Evolutionary conservation across 257 asterid species (phyloP), one percentile per base, ranked within the genome.

Genomic region (Dorcoceras hygrometricum): DNA sequence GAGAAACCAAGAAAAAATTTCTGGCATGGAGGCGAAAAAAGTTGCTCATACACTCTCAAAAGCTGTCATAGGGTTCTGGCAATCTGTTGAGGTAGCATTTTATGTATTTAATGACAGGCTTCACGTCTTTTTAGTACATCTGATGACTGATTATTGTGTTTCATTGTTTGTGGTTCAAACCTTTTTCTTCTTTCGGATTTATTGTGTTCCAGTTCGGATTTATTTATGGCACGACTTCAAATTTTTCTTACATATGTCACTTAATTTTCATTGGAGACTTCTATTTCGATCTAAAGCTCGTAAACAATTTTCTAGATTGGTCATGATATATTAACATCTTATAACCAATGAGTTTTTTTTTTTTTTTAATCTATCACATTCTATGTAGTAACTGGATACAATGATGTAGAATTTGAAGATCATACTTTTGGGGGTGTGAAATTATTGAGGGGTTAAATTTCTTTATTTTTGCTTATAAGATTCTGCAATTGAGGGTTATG

Each of bases 1-100:
- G 78, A 82, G 88, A 68, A 80, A 76, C 64, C 80, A 75, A 76
- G 82, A 79, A 56, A 76, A 70, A 58, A 73, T 27, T 63, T 71
- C 73, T 36, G 67, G 64, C 66, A 62, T 79, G 81, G 87, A 83
- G 71, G 89, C 76, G n/a, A 90, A 79, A 84, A 82, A 69, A 69
- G 80, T 84, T 63, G 89, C 97, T 67, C 80, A 76, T 50, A 77
- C 75, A 68, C 73, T 94, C 80, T 90, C 95, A 32, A 86, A 79
- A 77, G 84, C 91, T 72, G 86, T 88, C 76, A 80, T 72, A 84
- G 91, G 82, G 69, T 94, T 94, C 85, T 94, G 99, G 98, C 83
- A 73, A 59, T 84, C 83, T 25, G 83, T 82, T 39, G 84, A 84
- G 95, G 96, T 87, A 31, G 77, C 46, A 48, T 25, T 60, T 18